A percentile compares a stretch with the other conserved stretches of the same genome.
phyloP scores from a whole-genome alignment of 2,329 filamentous ascomycete genomes.

The Talaromyces sp. region DNA sequence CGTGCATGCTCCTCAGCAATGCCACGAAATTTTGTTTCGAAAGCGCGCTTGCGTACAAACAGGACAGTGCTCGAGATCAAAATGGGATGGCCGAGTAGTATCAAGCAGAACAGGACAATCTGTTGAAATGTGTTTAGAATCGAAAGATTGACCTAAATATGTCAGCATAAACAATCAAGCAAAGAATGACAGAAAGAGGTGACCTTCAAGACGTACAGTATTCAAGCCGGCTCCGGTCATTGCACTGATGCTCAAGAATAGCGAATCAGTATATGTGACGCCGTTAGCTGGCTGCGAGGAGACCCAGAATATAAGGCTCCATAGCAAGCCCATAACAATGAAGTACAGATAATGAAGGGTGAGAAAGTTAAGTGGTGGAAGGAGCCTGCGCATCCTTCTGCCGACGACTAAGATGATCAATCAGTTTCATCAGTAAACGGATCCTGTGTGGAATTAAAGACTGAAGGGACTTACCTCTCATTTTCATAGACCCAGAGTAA shows the following conservation, averaged over 20 bases:
- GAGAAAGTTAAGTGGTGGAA: conserved; percentile 52
- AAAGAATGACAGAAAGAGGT: conserved; percentile 19
- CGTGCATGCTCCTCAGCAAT: conserved; percentile 38
- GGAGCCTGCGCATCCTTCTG: conserved; percentile 19
- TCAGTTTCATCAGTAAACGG: not conserved
- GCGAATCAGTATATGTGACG: conserved; percentile 58
- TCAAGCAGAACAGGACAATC: conserved; percentile 57
- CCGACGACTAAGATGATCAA: conserved; percentile 8
- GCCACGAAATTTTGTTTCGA: conserved; percentile 55
- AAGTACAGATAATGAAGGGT: conserved; percentile 66
- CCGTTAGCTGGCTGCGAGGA: conserved; percentile 47
- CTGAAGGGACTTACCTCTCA: not conserved
- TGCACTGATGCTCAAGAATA: conserved; percentile 62
- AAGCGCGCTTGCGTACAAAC: conserved; percentile 54
- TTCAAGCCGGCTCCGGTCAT: conserved; percentile 66
- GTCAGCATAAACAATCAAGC: not conserved
- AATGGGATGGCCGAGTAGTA: conserved; percentile 62
- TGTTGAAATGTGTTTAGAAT: conserved; percentile 64
- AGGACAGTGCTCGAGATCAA: conserved; percentile 63
- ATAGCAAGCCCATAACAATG: conserved; percentile 49
- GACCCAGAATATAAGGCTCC: conserved; percentile 55
- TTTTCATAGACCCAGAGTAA: not conserved
- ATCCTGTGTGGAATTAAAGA: not conserved
- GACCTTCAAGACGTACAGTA: conserved; percentile 38
- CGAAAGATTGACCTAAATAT: conserved; percentile 43